A percentile compares a stretch with the other conserved stretches of the same genome.
These are phyloP conservation scores for Quercus gilva DNA, from an alignment of 306 rosid species.

Conservation along the genomic window DNA sequence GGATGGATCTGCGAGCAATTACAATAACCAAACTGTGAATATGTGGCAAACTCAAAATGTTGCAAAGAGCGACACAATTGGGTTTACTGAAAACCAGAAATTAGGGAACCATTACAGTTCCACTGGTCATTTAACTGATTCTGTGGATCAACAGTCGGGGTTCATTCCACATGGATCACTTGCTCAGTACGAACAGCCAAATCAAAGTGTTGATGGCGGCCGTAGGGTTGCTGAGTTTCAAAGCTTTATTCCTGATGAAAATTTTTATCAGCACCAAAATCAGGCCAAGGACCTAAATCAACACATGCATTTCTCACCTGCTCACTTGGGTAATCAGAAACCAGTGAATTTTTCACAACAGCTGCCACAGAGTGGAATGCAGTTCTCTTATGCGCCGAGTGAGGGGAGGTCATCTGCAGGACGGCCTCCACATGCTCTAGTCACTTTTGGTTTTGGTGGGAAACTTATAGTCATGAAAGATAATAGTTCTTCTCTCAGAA, in stretches of 20 bases:
- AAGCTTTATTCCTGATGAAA: constrained; percentile 38
- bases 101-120: constrained; percentile 43
- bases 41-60: constrained; percentile 33
- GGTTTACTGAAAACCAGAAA: constrained; percentile 39
- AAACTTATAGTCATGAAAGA: constrained; percentile 84
- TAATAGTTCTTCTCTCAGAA: constrained; percentile 34
- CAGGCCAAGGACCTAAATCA: constrained; percentile 40
- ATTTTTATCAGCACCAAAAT: constrained; percentile 47
- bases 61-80: constrained; percentile 25
- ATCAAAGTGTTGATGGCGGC: constrained; percentile 37
- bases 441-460: constrained; percentile 91
- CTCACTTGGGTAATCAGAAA: constrained; percentile 45
- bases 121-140: constrained; percentile 10
- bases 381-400: constrained; percentile 47
- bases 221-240: constrained; percentile 46
- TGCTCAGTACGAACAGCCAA: constrained; percentile 41
- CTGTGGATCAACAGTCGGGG: constrained; percentile 43
- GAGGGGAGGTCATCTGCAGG: constrained; percentile 73
- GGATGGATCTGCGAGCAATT: constrained; percentile 32
- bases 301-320: constrained; percentile 39
- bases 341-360: constrained; percentile 48
- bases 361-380: constrained; percentile 46
- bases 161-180: constrained; percentile 44
- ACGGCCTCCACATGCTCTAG: constrained; percentile 89
- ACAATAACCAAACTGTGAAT: constrained; percentile 50